Evolutionary conservation across 2,329 filamentous ascomycete genomes (phyloP).

Genomic region (Endothia cerciana): DNA sequence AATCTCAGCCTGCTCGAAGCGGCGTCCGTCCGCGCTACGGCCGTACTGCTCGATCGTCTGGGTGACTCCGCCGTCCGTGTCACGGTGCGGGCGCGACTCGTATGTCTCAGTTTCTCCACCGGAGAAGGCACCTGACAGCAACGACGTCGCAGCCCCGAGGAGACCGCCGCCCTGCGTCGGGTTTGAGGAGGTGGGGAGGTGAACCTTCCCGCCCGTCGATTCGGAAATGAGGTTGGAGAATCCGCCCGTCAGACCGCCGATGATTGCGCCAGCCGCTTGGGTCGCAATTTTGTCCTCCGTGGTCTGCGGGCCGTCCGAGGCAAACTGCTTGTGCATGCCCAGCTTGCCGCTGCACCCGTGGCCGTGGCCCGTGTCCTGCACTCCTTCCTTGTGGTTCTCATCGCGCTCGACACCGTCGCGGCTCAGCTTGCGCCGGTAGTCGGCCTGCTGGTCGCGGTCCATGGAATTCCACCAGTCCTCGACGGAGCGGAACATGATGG

Average conservation of each 20-base stretch:
- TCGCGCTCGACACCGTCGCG: constrained; percentile 76
- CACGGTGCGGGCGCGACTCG: constrained; percentile 54
- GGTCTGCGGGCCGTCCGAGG: constrained; percentile 47
- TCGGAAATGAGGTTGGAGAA: constrained; percentile 51
- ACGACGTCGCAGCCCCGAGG: constrained; percentile 68
- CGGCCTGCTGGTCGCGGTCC: constrained; percentile 62
- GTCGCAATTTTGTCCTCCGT: constrained; percentile 61
- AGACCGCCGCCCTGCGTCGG: constrained; percentile 65
- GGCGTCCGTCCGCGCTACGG: constrained; percentile 50
- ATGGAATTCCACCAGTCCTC: constrained; percentile 81
- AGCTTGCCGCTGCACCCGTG: constrained; percentile 83
- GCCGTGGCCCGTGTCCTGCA: constrained; percentile 81
- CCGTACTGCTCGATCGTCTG: constrained; percentile 66
- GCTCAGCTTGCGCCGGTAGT: constrained; percentile 75
- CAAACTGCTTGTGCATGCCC: constrained; percentile 72
- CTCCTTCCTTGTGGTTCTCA: constrained; percentile 84
- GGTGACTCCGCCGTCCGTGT: constrained; percentile 63
- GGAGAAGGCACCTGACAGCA: constrained; percentile 52
- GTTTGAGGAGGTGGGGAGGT: constrained; percentile 40
- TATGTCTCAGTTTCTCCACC: constrained; percentile 55
- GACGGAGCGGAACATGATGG: constrained; percentile 78
- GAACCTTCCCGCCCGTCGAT: constrained; percentile 46
- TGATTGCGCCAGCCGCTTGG: constrained; percentile 59
- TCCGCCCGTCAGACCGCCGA: constrained; percentile 60
- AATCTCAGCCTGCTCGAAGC: constrained; percentile 65